These are phyloP conservation scores for Solanum hybrid DNA, from an alignment of 305 asterid genomes.

Conservation along the genomic window DNA sequence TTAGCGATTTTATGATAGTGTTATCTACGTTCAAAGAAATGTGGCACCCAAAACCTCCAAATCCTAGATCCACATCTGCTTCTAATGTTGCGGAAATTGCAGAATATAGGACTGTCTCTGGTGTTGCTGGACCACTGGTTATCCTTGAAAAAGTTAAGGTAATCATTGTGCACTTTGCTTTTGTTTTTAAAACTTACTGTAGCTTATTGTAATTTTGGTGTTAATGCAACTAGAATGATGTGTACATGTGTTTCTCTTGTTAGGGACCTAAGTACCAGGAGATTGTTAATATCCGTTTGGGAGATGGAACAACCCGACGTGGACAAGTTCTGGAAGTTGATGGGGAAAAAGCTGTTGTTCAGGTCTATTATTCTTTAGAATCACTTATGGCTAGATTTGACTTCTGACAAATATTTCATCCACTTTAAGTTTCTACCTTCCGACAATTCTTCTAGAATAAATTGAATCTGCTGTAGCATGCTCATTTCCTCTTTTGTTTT, in stretches of 20 bases:
- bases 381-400: not conserved
- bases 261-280: conserved; percentile 99
- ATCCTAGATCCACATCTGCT: not conserved
- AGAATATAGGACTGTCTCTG: conserved; percentile 97
- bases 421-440: not conserved
- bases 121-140: conserved; percentile 99
- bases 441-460: not conserved
- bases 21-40: not conserved
- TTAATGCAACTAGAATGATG: not conserved
- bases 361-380: conserved; percentile 31
- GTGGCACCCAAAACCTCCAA: not conserved
- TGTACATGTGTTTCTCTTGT: not conserved
- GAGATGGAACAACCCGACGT: conserved; percentile 95
- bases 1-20: not conserved
- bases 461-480: not conserved
- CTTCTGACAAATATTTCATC: not conserved
- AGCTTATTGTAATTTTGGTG: not conserved
- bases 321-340: conserved; percentile 97
- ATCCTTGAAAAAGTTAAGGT: conserved; percentile 99
- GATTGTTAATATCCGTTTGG: conserved; percentile 91
- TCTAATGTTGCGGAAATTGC: conserved; percentile 13
- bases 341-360: conserved; percentile 98
- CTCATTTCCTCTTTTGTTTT: not conserved
- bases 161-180: not conserved
- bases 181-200: not conserved